These are phyloP conservation scores for Xylariaceae sp. DNA, from an alignment of 2,329 filamentous ascomycete species.

Conservation along the genomic window DNA sequence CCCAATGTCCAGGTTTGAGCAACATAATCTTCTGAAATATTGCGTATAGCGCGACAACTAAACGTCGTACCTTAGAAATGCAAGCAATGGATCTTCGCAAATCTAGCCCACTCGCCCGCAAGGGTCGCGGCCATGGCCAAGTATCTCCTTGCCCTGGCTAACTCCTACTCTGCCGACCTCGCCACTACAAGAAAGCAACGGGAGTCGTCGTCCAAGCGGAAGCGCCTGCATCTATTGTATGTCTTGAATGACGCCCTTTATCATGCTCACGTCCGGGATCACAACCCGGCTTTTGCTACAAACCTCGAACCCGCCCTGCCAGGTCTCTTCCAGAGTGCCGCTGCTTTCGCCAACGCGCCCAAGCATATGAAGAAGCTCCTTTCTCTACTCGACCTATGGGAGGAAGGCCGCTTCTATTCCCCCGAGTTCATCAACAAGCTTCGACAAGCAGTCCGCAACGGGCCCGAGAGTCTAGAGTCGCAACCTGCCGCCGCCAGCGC, in stretches of 20 bases:
- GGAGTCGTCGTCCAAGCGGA: slow-evolving; percentile 57
- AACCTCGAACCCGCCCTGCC: slow-evolving; percentile 55
- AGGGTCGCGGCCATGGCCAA: slow-evolving; percentile 66
- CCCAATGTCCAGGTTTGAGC: slow-evolving; percentile 83
- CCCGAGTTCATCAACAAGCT: slow-evolving; percentile 51
- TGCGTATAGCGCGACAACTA: slow-evolving; percentile 32
- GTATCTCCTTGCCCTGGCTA: slow-evolving; percentile 65
- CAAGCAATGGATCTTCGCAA: slow-evolving; percentile 76
- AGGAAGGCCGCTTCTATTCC: slow-evolving; percentile 58
- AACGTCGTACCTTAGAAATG: slow-evolving; percentile 59
- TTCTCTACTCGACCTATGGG: slow-evolving; percentile 64
- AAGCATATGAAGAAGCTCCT: slow-evolving; percentile 62
- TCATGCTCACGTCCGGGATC: slow-evolving; percentile 52
- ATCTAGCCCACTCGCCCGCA: slow-evolving; percentile 61
- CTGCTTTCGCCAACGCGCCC: slow-evolving; percentile 53
- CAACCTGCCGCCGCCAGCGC: slow-evolving; percentile 20
- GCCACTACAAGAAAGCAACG: slow-evolving; percentile 33
- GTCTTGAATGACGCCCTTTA: slow-evolving; percentile 73
- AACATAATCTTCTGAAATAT: slow-evolving; percentile 38
- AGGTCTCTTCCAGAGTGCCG: slow-evolving; percentile 54
- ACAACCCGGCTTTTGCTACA: slow-evolving; percentile 46
- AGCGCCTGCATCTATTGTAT: slow-evolving; percentile 70
- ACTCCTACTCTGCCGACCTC: slow-evolving; percentile 42
- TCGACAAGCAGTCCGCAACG: slow-evolving; percentile 48
- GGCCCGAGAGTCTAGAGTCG: slow-evolving; percentile 23